phyloP scores from a whole-genome alignment of 768 basidiomycete species.

The Naganishia kalamii region DNA sequence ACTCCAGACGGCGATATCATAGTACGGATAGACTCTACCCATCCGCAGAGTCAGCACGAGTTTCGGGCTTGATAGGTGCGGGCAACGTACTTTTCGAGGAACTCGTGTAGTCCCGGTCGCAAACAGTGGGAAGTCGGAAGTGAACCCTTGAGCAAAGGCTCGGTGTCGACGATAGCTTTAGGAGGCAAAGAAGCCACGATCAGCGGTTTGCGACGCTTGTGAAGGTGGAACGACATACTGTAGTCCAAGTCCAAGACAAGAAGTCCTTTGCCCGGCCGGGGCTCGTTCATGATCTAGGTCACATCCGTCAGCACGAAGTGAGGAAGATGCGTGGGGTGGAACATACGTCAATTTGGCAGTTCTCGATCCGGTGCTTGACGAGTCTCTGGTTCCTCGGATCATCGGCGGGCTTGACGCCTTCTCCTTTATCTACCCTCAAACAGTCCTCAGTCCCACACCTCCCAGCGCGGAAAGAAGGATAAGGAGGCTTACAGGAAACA shows the following conservation, averaged over 20 bases:
- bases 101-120: conserved; percentile 73
- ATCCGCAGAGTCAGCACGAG: not conserved
- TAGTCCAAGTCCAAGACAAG: conserved; percentile 86
- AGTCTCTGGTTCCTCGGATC: conserved; percentile 77
- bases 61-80: conserved; percentile 3
- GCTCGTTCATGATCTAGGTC: conserved; percentile 61
- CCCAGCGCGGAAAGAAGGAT: not conserved
- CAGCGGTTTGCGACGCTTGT: too few species aligned
- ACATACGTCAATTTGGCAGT: conserved; percentile 47
- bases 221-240: conserved; percentile 52
- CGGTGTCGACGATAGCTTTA: conserved; percentile 65
- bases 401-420: conserved; percentile 52
- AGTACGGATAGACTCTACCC: conserved; percentile 57
- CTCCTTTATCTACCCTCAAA: not conserved
- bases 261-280: conserved; percentile 69
- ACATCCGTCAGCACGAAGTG: not conserved
- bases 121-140: conserved; percentile 75
- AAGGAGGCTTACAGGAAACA: conserved; percentile 52
- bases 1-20: conserved; percentile 85
- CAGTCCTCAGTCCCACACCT: not conserved
- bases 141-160: conserved; percentile 72
- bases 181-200: conserved; percentile 48
- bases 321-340: not conserved
- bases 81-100: conserved; percentile 55
- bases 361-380: conserved; percentile 64